A percentile compares a stretch with the other conserved stretches of the same genome.
Evolutionary conservation across 495 filamentous ascomycete genomes (phyloP).

Genomic region (Penicillium pulvis): DNA sequence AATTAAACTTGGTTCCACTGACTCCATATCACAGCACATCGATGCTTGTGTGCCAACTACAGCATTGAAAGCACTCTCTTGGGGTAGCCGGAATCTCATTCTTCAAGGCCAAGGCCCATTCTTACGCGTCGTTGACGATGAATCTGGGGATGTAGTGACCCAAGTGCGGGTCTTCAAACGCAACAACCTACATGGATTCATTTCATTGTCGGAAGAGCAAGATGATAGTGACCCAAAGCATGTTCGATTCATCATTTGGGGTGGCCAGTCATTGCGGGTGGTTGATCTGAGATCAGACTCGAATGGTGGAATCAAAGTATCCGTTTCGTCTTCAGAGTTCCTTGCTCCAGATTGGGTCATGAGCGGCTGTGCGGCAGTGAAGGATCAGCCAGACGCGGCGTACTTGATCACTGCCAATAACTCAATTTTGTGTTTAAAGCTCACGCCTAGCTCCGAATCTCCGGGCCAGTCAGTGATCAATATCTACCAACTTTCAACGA

Average conservation of each 20-base stretch:
- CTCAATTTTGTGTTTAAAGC: constrained; percentile 55
- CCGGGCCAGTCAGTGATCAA: constrained; percentile 27
- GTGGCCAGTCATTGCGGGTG: constrained; percentile 71
- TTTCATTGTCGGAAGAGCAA: constrained; percentile 24
- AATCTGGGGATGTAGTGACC: constrained; percentile 32
- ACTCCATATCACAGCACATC: constrained; percentile 39
- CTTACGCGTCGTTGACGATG: constrained; percentile 40
- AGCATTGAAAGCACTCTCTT: constrained; percentile 35
- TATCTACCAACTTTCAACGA: constrained; percentile 54
- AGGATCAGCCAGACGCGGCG: constrained; percentile 20
- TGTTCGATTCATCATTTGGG: constrained; percentile 65
- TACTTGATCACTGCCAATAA: constrained; percentile 84
- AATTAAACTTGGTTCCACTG: not conserved
- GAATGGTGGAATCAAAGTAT: constrained; percentile 10
- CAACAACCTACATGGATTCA: constrained; percentile 48
- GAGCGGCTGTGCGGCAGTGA: constrained; percentile 55
- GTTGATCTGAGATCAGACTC: constrained; percentile 40
- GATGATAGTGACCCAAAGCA: constrained; percentile 23
- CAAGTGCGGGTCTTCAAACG: constrained; percentile 39
- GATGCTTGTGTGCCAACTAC: constrained; percentile 52
- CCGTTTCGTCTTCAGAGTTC: constrained; percentile 37
- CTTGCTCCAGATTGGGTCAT: constrained; percentile 79
- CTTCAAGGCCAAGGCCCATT: constrained; percentile 47
- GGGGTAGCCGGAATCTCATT: constrained; percentile 30
- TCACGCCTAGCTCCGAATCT: constrained; percentile 16